These are phyloP conservation scores for Xerocomus brunneocitrinus DNA, from an alignment of 768 basidiomycete species.

Conservation along the genomic window DNA sequence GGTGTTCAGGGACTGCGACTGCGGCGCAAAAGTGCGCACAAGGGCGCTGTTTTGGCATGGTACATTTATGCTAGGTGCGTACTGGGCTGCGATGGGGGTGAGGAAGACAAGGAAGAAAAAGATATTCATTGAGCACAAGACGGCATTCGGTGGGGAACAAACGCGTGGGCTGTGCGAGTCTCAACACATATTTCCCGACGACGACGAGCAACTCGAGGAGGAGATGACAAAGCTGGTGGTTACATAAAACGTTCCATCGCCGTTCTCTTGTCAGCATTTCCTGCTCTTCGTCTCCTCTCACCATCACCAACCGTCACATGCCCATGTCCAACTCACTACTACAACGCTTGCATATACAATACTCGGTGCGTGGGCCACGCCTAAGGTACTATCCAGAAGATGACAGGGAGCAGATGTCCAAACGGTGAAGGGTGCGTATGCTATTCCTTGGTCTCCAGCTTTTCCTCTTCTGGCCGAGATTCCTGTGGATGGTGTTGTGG, in stretches of 20 bases:
- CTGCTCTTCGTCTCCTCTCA: constrained; percentile 31
- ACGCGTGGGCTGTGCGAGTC: background rate
- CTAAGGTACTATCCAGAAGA: constrained; percentile 3
- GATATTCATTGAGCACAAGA: constrained; percentile 5
- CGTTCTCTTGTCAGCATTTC: constrained; percentile 33
- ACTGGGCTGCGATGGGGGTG: constrained; percentile 20
- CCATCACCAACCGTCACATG: constrained; percentile 21
- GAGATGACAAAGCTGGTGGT: constrained; percentile 34
- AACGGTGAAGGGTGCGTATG: background rate
- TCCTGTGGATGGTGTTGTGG: constrained; percentile 21
- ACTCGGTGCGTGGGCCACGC: constrained; percentile 12
- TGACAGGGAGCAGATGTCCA: constrained; percentile 1
- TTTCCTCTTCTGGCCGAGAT: constrained; percentile 24
- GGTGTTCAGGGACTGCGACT: constrained; percentile 48
- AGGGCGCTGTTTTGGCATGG: constrained; percentile 46
- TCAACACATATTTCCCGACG: background rate
- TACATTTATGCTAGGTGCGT: constrained; percentile 47
- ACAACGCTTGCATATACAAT: constrained; percentile 7
- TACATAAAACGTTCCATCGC: constrained; percentile 31
- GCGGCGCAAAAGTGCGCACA: constrained; percentile 47
- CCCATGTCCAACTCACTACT: constrained; percentile 3
- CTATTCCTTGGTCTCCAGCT: constrained; percentile 26
- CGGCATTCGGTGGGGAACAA: background rate
- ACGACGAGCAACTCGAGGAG: background rate
- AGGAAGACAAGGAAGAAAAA: background rate